phyloP scores from a whole-genome alignment of 1,139 yeast genomes.

The Candida albicans region DNA sequence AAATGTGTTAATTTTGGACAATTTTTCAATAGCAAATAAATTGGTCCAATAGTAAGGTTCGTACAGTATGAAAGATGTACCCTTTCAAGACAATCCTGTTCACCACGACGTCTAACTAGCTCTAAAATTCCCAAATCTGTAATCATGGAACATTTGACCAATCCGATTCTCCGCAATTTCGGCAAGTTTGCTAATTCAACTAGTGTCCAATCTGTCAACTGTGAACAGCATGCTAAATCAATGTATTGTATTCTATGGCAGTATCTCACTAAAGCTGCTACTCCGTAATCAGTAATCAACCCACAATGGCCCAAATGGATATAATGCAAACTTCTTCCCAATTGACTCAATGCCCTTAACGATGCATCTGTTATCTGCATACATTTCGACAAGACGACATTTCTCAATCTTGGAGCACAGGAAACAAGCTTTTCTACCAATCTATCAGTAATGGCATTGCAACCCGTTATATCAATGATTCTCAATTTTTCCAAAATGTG shows the following conservation, averaged over 20 bases:
- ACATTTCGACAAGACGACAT: conserved; percentile 88
- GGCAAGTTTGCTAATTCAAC: conserved; percentile 77
- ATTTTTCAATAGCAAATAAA: conserved; percentile 66
- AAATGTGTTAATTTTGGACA: conserved; percentile 89
- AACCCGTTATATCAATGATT: conserved; percentile 81
- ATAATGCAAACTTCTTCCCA: conserved; percentile 84
- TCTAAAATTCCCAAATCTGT: conserved; percentile 85
- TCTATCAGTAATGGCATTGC: conserved; percentile 78
- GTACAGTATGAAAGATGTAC: conserved; percentile 93
- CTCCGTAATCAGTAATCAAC: conserved; percentile 87
- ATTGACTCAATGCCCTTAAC: conserved; percentile 63
- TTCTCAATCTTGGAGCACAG: conserved; percentile 82
- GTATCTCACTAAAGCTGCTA: conserved; percentile 66
- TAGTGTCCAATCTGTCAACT: conserved; percentile 82
- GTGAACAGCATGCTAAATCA: conserved; percentile 92
- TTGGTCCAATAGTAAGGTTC: conserved; percentile 71
- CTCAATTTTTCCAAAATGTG: conserved; percentile 55
- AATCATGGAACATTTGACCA: conserved; percentile 87
- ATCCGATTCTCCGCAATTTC: conserved; percentile 83
- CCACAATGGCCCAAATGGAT: conserved; percentile 94
- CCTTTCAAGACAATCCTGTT: conserved; percentile 78
- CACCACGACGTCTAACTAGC: conserved; percentile 70
- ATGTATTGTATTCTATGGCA: conserved; percentile 90
- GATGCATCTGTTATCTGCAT: conserved; percentile 83
- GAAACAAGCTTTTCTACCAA: conserved; percentile 71